phyloP scores from a whole-genome alignment of 352 stramenopile species.

The Peronospora farinosa region DNA sequence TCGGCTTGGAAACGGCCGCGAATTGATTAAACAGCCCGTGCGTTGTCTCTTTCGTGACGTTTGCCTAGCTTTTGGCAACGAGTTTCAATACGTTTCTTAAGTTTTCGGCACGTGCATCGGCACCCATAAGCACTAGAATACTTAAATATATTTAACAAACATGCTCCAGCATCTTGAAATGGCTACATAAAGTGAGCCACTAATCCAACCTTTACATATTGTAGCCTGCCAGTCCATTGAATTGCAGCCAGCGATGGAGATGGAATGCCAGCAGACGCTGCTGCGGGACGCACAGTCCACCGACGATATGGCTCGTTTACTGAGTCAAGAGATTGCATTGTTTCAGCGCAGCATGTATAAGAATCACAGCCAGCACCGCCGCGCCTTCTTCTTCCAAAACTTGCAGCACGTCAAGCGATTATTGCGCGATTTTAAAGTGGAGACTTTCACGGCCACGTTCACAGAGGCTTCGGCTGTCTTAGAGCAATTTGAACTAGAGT shows the following conservation, averaged over 20 bases:
- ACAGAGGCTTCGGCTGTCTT: constrained; percentile 36
- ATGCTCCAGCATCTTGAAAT: background rate
- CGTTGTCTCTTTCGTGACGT: background rate
- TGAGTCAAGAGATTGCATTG: constrained; percentile 53
- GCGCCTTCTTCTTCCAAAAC: constrained; percentile 75
- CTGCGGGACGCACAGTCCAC: constrained; percentile 33
- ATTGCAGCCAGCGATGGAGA: constrained; percentile 9
- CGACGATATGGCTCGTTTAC: constrained; percentile 26
- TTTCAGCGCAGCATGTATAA: constrained; percentile 85
- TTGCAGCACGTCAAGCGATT: constrained; percentile 73
- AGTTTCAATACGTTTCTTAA: constrained; percentile 8
- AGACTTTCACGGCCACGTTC: constrained; percentile 37
- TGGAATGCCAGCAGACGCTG: constrained; percentile 32
- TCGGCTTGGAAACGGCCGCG: constrained; percentile 61
- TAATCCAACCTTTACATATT: background rate
- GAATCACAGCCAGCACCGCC: constrained; percentile 83
- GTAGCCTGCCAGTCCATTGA: constrained; percentile 5
- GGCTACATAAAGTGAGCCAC: background rate
- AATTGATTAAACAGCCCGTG: constrained; percentile 32
- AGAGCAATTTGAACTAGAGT: constrained; percentile 35
- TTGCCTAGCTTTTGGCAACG: background rate
- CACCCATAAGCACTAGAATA: constrained; percentile 7
- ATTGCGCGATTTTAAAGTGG: constrained; percentile 42
- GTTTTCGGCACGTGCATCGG: constrained; percentile 10
- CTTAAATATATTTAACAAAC: constrained; percentile 40